Base-by-base conservation (phyloP, 1,284 basidiomycete genomes). In the Fomitopsis betulina region DNA sequence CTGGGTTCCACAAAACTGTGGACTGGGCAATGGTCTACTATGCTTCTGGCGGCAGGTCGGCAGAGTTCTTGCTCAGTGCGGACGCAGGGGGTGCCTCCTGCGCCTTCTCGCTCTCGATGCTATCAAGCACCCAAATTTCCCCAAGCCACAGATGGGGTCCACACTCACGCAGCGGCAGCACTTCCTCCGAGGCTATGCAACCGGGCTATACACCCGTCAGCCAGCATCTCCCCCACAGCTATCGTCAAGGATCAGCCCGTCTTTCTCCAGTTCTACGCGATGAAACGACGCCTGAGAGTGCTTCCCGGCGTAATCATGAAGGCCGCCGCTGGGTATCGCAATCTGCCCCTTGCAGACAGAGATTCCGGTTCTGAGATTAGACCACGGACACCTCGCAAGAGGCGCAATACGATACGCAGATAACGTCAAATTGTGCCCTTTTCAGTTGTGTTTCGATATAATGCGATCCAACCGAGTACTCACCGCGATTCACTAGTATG, bases 211-310 rank as follows among this genome's bases (percentile, higher is more conserved):
- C 39, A 9, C 4, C 39, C 39, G 10, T 8, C 39, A 9, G n/a
- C n/a, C n/a, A n/a, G 39, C 39, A 21, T n/a, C 13, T 9, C 39
- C n/a, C n/a, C 10, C 5, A n/a, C 19, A n/a, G 15, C 5, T n/a
- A 47, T 25, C 52, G 59, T 21, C 6, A 23, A 23, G 33, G 30
- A 56, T 38, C 54, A 56, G 27, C 50, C 42, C 21, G 35, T 56
- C 2, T 56, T 56, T 17, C 10, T 56, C 17, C 27, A 56, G 10
- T 56, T 49, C 45, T 56, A 56, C 43, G 47, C 33, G n/a, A 12
- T 49, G 35, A 56, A 56, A 27, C 21, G 37, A 25, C 38, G 53
- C 27, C 30, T 25, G 23, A n/a, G 8, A 15, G 32, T 42, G 39
- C 19, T 52, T 15, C 13, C 8, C 17, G 12, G 19, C 15, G 37